A percentile compares a stretch with the other conserved stretches of the same genome.
These are phyloP conservation scores for Wallacemonas sp. DNA, from an alignment of 208 protist species.

Conservation along the genomic window DNA sequence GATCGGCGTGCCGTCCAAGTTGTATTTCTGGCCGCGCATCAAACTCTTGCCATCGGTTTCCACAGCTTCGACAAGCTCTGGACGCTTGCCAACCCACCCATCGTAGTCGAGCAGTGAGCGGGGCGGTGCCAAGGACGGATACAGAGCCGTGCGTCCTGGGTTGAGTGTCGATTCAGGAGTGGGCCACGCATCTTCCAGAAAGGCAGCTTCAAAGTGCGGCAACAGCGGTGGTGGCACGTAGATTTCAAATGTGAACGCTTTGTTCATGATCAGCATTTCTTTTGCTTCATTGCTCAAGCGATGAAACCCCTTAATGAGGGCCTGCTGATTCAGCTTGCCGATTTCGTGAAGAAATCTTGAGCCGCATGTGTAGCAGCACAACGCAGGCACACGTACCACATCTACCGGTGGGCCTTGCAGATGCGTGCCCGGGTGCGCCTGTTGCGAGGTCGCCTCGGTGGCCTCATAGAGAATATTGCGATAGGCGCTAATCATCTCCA, in stretches of 20 bases:
- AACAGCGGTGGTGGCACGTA: constrained; percentile 67
- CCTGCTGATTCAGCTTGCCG: constrained; percentile 83
- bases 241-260: constrained; percentile 68
- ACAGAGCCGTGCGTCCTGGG: constrained; percentile 67
- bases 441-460: constrained; percentile 21
- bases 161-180: constrained; percentile 58
- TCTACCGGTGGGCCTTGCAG: constrained; percentile 28
- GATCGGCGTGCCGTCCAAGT: constrained; percentile 64
- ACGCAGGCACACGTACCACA: constrained; percentile 70
- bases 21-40: constrained; percentile 38
- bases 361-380: constrained; percentile 54
- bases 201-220: constrained; percentile 60
- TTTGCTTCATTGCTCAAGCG: constrained; percentile 72
- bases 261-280: constrained; percentile 63
- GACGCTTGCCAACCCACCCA: constrained; percentile 78
- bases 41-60: constrained; percentile 72
- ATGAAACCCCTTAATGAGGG: constrained; percentile 87
- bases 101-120: constrained; percentile 63
- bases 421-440: background rate
- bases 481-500: constrained; percentile 86
- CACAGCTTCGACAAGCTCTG: constrained; percentile 73
- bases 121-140: constrained; percentile 75
- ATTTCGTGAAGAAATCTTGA: constrained; percentile 53
- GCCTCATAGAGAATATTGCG: constrained; percentile 87
- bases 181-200: constrained; percentile 81